Percentiles rank a stretch among this genome's conserved stretches.
Conservation (phyloP, 305 asterid genomes). For the Rubia balearica region DNA sequence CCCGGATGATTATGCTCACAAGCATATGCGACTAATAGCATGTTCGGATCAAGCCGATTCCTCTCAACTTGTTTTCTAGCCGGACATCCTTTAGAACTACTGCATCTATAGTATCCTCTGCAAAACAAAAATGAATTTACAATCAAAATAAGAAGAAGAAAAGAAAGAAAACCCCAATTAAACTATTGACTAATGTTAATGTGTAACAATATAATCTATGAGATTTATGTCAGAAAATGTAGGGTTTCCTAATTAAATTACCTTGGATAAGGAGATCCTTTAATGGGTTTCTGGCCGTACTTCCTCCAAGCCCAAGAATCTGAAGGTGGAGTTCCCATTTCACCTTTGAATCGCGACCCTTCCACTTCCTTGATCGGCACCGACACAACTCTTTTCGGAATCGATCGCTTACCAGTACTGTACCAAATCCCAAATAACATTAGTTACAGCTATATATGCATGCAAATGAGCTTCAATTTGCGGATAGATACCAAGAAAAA, state of each 20-base stretch:
- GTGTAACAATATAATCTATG: neutral
- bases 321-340: slow-evolving; percentile 79
- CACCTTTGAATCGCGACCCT: slow-evolving; percentile 63
- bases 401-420: slow-evolving; percentile 61
- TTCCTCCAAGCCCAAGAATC: slow-evolving; percentile 99
- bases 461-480: slow-evolving; percentile 9
- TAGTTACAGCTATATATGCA: slow-evolving; percentile 22
- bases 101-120: slow-evolving; percentile 86
- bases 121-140: slow-evolving; percentile 2
- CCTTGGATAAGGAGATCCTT: slow-evolving; percentile 98
- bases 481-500: too few species aligned
- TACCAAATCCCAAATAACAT: slow-evolving; percentile 6
- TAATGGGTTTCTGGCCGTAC: slow-evolving; percentile 97
- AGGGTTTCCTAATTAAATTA: neutral
- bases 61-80: slow-evolving; percentile 94
- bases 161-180: neutral
- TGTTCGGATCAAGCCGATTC: slow-evolving; percentile 51
- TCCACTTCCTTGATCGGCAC: slow-evolving; percentile 71
- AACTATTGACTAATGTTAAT: neutral
- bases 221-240: neutral
- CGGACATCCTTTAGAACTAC: slow-evolving; percentile 91
- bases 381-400: slow-evolving; percentile 64
- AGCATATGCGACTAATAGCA: slow-evolving; percentile 63
- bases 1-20: slow-evolving; percentile 81
- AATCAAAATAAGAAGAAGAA: neutral